Evolutionary conservation across 2,329 filamentous ascomycete genomes (phyloP), one percentile per base, ranked within the genome.

Genomic region (Dissoconium aciculare): DNA sequence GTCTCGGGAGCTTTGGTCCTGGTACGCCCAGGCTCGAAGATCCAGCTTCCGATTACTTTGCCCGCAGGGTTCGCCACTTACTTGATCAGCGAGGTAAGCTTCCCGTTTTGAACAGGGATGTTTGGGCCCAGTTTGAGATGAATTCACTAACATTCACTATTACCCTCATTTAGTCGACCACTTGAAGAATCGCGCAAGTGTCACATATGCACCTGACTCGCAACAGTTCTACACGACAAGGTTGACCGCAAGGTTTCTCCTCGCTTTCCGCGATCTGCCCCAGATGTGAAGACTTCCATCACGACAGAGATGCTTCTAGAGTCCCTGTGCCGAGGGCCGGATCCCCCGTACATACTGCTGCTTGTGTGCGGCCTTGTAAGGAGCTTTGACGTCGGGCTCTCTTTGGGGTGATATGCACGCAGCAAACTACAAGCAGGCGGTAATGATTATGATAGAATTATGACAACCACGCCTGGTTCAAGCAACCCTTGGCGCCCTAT

Each of bases 71-170:
- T 33, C 46, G 50, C 25, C 43, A 49, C 27, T 38, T 62, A 31
- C 49, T 63, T 4, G 52, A 50, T 28, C 53, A 61, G 26, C 60
- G 60, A 34, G 50, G 60, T 63, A 39, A 53, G 52, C 51, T 11
- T 4, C 11, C n/a, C 8, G 9, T 17, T 23, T 23, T 23, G 19
- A 8, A 24, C 6, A n/a, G n/a, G n/a, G n/a, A n/a, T n/a, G n/a
- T n/a, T n/a, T n/a, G n/a, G n/a, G n/a, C n/a, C n/a, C n/a, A n/a
- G n/a, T n/a, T n/a, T n/a, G n/a, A n/a, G n/a, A n/a, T n/a, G n/a
- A n/a, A 10, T 14, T 15, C 12, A 27, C 13, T 23, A 10, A 27
- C 4, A 11, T 12, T 32, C 23, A 33, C 17, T 27, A 11, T 25
- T 13, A 11, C 15, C 19, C 33, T 41, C 30, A 35, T 28, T 14